phyloP scores from a whole-genome alignment of 2,329 filamentous ascomycete species.

The Thielaviopsis populi region DNA sequence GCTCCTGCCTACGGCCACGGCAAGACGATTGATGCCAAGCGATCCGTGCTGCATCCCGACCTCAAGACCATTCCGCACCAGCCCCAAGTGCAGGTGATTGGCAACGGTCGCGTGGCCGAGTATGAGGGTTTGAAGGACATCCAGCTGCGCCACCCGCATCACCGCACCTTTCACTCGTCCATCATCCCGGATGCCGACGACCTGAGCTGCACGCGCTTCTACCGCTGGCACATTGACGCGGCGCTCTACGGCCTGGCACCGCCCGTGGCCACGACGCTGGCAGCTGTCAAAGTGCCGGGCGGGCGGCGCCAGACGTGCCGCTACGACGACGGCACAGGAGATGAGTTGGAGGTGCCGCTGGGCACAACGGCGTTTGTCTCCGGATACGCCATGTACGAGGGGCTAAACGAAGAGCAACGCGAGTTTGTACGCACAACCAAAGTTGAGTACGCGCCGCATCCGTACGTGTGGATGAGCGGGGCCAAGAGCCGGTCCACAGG shows the following conservation, averaged over 20 bases:
- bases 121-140: slow-evolving; percentile 60
- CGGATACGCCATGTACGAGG: slow-evolving; percentile 55
- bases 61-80: slow-evolving; percentile 69
- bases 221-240: slow-evolving; percentile 69
- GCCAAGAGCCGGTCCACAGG: slow-evolving; percentile 53
- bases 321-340: slow-evolving; percentile 57
- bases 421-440: slow-evolving; percentile 50
- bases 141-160: slow-evolving; percentile 58
- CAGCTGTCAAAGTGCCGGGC: slow-evolving; percentile 57
- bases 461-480: slow-evolving; percentile 67
- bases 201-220: slow-evolving; percentile 42
- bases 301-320: slow-evolving; percentile 51
- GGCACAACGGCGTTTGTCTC: slow-evolving; percentile 65
- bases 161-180: slow-evolving; percentile 59
- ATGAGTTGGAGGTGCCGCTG: slow-evolving; percentile 52
- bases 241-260: slow-evolving; percentile 63
- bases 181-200: slow-evolving; percentile 41
- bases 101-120: slow-evolving; percentile 52
- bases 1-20: slow-evolving; percentile 57
- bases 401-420: slow-evolving; percentile 49
- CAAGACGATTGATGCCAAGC: slow-evolving; percentile 51
- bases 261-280: slow-evolving; percentile 54
- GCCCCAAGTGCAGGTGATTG: slow-evolving; percentile 66
- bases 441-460: slow-evolving; percentile 63
- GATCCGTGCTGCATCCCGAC: slow-evolving; percentile 58